These are phyloP conservation scores for Sporothrix dimorphospora DNA, from an alignment of 2,329 filamentous ascomycete species.

Conservation along the genomic window DNA sequence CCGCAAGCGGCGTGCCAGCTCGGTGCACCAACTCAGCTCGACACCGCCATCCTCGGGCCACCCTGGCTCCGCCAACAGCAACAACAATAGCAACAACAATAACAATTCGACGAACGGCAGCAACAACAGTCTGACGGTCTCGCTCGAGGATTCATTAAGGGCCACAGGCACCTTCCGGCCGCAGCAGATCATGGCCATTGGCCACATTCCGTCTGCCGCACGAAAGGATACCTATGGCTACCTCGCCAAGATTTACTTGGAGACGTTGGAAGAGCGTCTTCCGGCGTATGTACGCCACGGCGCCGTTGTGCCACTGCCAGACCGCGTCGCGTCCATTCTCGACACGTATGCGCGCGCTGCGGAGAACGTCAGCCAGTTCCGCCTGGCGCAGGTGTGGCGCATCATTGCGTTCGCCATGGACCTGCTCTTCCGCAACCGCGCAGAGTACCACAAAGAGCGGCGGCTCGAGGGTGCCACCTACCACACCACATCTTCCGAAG, in stretches of 20 bases:
- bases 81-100: conserved; percentile 34
- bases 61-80: conserved; percentile 38
- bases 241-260: conserved; percentile 59
- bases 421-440: conserved; percentile 57
- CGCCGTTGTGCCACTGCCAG: conserved; percentile 43
- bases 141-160: conserved; percentile 61
- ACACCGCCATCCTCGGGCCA: conserved; percentile 53
- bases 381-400: conserved; percentile 67
- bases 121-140: conserved; percentile 41
- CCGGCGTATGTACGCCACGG: conserved; percentile 44
- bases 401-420: conserved; percentile 60
- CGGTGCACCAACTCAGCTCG: conserved; percentile 53
- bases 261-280: conserved; percentile 55
- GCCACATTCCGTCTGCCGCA: conserved; percentile 56
- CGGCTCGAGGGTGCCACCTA: conserved; percentile 41
- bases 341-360: conserved; percentile 62
- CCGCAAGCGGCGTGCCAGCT: conserved; percentile 48
- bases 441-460: conserved; percentile 59
- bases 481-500: neutral
- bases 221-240: conserved; percentile 59
- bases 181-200: conserved; percentile 66
- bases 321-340: conserved; percentile 55
- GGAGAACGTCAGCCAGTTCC: conserved; percentile 59
- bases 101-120: conserved; percentile 38
- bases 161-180: conserved; percentile 61